Evolutionary conservation across 768 basidiomycete species (phyloP), one percentile per base, ranked within the genome.

Genomic region (Clitopilus passeckerianus): DNA sequence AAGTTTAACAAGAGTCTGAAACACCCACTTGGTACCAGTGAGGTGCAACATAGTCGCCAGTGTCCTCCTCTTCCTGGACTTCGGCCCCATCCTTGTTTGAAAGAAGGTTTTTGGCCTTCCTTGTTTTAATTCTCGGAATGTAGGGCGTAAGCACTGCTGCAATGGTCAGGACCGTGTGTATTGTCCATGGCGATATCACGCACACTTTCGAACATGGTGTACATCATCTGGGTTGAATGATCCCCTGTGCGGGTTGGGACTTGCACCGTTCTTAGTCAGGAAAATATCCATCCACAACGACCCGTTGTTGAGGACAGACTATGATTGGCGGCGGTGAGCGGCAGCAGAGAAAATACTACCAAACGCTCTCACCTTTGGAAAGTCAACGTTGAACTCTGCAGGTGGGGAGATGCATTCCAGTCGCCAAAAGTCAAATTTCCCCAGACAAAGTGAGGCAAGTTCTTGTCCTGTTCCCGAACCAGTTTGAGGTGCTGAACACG

Each of bases 41-140:
- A 6, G 92, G 87, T 35, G 86, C 81, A 60, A 94, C 86, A 7
- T 86, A 71, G 55, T 87, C 87, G 7, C 71, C 73, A 73, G 85
- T 54, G 34, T 16, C 85, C 55, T 83, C 80, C 15, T 71, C 69
- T 56, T 80, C 79, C 27, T 74, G 74, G 37, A 67, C 75, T 52
- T 67, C 71, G 16, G 72, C 72, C 44, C 77, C 77, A 10, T 72
- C 71, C 10, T 73, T 72, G 10, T 73, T 72, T 63, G 72, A 69
- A 18, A 98, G 74, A 12, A 99, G 83, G 58, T 86, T 94, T 74
- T 95, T 92, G 72, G 87, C 87, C 66, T 91, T 94, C 33, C 94
- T 82, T 8, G 82, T 71, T 70, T 90, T 94, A 20, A 75, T 65
- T 65, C 84, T 89, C 6, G 89, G 82, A 33, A 90, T 65, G 71